Conservation (phyloP, 164 flowering plant species). For the Tinospora cordifolia region DNA sequence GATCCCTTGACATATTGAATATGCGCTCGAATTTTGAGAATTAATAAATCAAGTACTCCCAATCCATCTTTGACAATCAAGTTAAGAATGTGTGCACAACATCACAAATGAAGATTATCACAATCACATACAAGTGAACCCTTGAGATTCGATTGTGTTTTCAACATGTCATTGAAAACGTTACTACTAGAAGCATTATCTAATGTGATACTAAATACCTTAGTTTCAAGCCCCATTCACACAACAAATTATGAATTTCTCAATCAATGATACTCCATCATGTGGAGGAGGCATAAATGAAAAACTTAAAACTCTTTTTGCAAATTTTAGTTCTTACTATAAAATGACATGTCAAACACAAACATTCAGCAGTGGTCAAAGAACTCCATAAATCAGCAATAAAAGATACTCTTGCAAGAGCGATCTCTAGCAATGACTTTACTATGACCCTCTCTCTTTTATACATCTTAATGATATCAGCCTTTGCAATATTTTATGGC, state of each 20-base stretch:
- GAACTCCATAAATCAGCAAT: neutral
- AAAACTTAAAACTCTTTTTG: neutral
- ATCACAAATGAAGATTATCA: neutral
- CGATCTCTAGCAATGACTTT: neutral
- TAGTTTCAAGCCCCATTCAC: neutral
- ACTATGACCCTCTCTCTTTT: neutral
- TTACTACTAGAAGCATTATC: neutral
- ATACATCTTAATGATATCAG: neutral
- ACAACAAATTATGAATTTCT: neutral
- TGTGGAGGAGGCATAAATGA: neutral
- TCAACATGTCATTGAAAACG: neutral
- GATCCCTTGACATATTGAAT: neutral
- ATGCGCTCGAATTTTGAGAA: neutral
- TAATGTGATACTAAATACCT: constrained; percentile 1
- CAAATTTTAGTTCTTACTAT: neutral
- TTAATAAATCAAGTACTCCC: neutral
- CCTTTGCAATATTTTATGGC: neutral
- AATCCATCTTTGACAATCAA: neutral
- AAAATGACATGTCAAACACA: neutral
- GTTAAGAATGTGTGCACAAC: neutral
- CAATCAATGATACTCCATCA: neutral
- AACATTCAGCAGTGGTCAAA: neutral
- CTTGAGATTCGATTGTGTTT: neutral
- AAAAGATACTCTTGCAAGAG: neutral
- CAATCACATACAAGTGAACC: neutral